A percentile compares a stretch with the other conserved stretches of the same genome.
Conservation (phyloP, 805 yeast species). For the Ascoidea rubescens region DNA sequence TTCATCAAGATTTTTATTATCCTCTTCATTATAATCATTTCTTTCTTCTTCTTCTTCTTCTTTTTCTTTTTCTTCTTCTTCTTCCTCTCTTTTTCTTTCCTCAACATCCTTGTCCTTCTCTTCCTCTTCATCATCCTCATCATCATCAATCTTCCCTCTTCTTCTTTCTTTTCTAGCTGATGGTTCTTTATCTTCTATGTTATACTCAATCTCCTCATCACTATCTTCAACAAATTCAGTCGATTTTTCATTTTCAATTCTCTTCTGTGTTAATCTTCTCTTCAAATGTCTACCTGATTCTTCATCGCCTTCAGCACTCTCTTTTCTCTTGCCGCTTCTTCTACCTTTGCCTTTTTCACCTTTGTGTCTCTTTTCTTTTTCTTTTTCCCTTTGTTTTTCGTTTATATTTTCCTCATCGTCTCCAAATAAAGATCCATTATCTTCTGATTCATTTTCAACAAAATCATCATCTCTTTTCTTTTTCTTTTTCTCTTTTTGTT, state of each 20-base stretch:
- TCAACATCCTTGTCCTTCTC: conserved; percentile 17
- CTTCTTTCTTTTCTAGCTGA: neutral
- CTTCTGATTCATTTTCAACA: conserved; percentile 19
- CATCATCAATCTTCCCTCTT: conserved; percentile 2
- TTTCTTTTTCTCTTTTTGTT: conserved; percentile 17
- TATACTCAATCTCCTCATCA: conserved; percentile 23
- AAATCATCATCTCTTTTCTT: conserved; percentile 15
- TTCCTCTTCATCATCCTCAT: neutral
- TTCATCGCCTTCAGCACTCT: conserved; percentile 3
- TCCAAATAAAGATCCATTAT: conserved; percentile 30
- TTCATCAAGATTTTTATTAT: neutral
- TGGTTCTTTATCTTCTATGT: neutral
- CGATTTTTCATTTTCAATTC: conserved; percentile 19
- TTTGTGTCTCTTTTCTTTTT: conserved; percentile 12
- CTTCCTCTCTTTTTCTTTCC: conserved; percentile 23
- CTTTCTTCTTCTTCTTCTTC: conserved; percentile 17
- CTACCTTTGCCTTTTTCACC: conserved; percentile 5
- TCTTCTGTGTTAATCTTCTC: conserved; percentile 13
- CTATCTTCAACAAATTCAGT: conserved; percentile 28
- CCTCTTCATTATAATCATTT: conserved; percentile 13
- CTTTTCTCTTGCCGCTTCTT: conserved; percentile 6
- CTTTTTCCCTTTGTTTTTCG: conserved; percentile 14
- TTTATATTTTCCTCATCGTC: conserved; percentile 26
- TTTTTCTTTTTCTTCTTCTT: conserved; percentile 16
- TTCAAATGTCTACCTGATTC: conserved; percentile 12